Evolutionary conservation across 2,329 filamentous ascomycete species (phyloP).

Genomic region (Cercospora sp.): DNA sequence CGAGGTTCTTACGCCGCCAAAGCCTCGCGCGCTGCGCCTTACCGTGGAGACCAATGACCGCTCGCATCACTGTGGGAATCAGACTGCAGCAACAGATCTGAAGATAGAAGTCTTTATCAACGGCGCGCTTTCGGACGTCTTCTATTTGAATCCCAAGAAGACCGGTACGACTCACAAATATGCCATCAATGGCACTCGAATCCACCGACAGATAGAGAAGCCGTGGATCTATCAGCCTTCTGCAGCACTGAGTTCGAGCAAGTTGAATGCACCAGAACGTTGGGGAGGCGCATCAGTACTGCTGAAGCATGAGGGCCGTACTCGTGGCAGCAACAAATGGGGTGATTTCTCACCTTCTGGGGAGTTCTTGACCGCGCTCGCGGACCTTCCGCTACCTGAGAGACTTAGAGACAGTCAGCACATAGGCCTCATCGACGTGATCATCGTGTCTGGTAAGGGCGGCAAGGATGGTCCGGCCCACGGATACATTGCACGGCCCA

Average conservation of each 20-base stretch:
- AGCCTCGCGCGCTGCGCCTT: conserved; percentile 19
- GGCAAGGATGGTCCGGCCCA: conserved; percentile 29
- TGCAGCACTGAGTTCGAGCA: conserved; percentile 14
- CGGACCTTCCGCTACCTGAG: conserved; percentile 42
- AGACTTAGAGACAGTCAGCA: conserved; percentile 32
- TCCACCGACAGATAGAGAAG: conserved; percentile 45
- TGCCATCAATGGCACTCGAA: conserved; percentile 43
- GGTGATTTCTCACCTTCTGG: conserved; percentile 41
- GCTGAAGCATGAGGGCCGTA: conserved; percentile 39
- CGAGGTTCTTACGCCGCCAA: conserved; percentile 1
- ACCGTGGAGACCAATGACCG: conserved; percentile 14
- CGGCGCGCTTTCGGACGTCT: conserved; percentile 42
- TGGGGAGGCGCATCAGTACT: conserved; percentile 40
- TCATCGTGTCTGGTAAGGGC: conserved; percentile 34
- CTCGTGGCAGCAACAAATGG: conserved; percentile 38
- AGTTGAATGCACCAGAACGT: conserved; percentile 31
- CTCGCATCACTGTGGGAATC: not conserved
- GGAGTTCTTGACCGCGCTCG: conserved; percentile 43
- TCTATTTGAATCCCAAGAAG: conserved; percentile 26
- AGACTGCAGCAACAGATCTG: conserved; percentile 34
- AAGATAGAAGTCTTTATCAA: conserved; percentile 54
- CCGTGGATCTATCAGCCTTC: conserved; percentile 46
- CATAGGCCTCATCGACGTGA: conserved; percentile 35
- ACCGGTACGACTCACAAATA: conserved; percentile 5
- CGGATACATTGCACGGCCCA: conserved; percentile 23